A percentile compares a stretch with the other conserved stretches of the same genome.
Conservation (phyloP, 805 yeast genomes). For the Kodamaea sagamina region DNA sequence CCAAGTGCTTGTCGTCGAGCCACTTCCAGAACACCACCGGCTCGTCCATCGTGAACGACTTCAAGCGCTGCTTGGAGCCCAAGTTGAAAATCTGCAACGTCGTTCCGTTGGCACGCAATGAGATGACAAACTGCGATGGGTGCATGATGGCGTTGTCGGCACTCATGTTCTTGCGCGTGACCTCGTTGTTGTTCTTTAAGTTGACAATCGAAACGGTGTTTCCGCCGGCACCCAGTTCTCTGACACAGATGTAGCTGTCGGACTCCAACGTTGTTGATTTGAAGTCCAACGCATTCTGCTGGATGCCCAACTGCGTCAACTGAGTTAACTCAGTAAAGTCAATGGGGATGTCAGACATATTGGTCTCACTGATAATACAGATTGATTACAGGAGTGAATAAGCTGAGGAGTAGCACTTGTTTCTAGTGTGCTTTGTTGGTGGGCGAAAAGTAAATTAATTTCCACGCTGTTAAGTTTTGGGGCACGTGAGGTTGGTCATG, state of each 20-base stretch:
- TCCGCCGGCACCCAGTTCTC: slow-evolving; percentile 63
- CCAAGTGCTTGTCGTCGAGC: slow-evolving; percentile 72
- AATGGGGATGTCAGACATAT: slow-evolving; percentile 74
- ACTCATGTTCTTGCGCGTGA: slow-evolving; percentile 88
- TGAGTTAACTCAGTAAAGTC: slow-evolving; percentile 95
- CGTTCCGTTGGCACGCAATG: slow-evolving; percentile 94
- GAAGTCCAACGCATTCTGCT: slow-evolving; percentile 82
- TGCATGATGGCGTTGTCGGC: slow-evolving; percentile 98
- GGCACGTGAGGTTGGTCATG: too few relatives aligned
- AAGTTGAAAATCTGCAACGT: slow-evolving; percentile 93
- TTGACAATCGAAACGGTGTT: slow-evolving; percentile 95
- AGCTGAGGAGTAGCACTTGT: not conserved
- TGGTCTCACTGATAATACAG: slow-evolving; percentile 2
- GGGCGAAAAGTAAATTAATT: not conserved
- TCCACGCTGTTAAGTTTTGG: slow-evolving; percentile 8
- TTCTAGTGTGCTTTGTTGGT: slow-evolving; percentile 5
- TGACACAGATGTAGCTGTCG: slow-evolving; percentile 82
- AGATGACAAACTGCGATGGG: slow-evolving; percentile 84
- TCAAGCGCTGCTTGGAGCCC: slow-evolving; percentile 82
- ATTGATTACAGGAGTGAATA: not conserved
- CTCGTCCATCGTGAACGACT: slow-evolving; percentile 80
- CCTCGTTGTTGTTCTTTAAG: slow-evolving; percentile 71
- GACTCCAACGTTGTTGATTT: slow-evolving; percentile 93
- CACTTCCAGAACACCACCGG: slow-evolving; percentile 96
- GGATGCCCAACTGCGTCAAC: slow-evolving; percentile 83